These are phyloP conservation scores for Anacardium occidentale DNA, from an alignment of 345 rosid genomes.

Conservation along the genomic window DNA sequence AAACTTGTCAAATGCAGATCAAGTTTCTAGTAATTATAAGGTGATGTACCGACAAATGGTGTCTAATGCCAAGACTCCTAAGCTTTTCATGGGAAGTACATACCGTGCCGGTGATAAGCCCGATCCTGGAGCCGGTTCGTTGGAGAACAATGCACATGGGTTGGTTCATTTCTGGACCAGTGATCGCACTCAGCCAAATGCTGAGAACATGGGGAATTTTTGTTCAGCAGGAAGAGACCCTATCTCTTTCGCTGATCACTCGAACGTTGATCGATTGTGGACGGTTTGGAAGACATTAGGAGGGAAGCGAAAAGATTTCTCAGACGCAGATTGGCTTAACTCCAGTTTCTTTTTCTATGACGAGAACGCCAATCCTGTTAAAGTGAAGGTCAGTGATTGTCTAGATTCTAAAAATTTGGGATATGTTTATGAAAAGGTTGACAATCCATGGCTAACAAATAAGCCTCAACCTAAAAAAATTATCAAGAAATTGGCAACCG, in stretches of 20 bases:
- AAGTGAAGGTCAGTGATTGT: constrained; percentile 54
- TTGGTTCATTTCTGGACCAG: constrained; percentile 52
- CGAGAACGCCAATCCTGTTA: constrained; percentile 54
- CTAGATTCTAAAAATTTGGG: constrained; percentile 37
- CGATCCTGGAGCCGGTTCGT: constrained; percentile 47
- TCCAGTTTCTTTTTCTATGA: constrained; percentile 55
- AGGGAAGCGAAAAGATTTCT: constrained; percentile 40
- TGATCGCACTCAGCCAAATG: constrained; percentile 42
- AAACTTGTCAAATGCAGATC: constrained; percentile 16
- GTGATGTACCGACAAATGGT: constrained; percentile 70
- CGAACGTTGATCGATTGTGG: constrained; percentile 65
- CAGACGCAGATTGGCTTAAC: constrained; percentile 55
- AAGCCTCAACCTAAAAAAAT: constrained; percentile 48
- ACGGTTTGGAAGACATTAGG: constrained; percentile 54
- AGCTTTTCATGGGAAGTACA: constrained; percentile 46
- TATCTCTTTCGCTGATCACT: constrained; percentile 52
- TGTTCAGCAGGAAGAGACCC: constrained; percentile 66
- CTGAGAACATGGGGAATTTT: constrained; percentile 63
- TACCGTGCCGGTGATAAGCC: constrained; percentile 56
- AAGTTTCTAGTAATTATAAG: constrained; percentile 36
- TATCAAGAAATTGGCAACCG: constrained; percentile 17
- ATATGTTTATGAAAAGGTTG: constrained; percentile 49
- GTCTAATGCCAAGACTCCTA: constrained; percentile 40
- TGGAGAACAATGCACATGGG: constrained; percentile 57
- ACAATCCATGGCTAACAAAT: constrained; percentile 49